Evolutionary conservation across 345 rosid species (phyloP), one percentile per base, ranked within the genome.

Genomic region (Eutrema japonicum): DNA sequence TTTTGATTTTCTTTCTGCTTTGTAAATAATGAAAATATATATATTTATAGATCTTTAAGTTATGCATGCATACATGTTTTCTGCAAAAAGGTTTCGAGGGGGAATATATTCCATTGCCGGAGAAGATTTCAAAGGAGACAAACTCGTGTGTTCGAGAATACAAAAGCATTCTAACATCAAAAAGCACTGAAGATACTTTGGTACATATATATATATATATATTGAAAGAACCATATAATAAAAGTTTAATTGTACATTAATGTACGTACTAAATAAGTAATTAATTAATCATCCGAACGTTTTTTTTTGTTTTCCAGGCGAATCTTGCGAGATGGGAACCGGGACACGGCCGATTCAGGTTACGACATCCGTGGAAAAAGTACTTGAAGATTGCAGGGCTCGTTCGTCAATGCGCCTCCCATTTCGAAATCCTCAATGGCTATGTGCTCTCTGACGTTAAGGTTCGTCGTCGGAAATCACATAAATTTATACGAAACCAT

Each of bases 251-350:
- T 29, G 9, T 6, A 22, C n/a, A 7, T 11, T 38, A 13, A 8
- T 46, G 53, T 61, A 12, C 36, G 22, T 18, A 18, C 22, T 18
- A 18, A 18, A 18, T 68, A 37, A 59, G 42, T 45, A 36, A 40
- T 13, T 54, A 62, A 41, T 43, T 16, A 14, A 61, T 41, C 8
- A 54, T 67, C 11, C 51, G 3, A 35, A 48, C 29, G 8, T 49
- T 33, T 63, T 32, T 70, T 33, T 63, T 32, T 67, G 6, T 8
- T 49, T n/a, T 32, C 37, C 75, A 89, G 98, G 97, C 89, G 37
- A 88, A 91, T 76, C 87, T 87, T 64, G 94, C 98, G 1, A 83
- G 85, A 74, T 93, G 96, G 98, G 97, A 93, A 62, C 97, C 97
- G 6, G 73, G 83, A 0, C 97, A 86, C 59, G 97, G 98, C 0